A percentile compares a stretch with the other conserved stretches of the same genome.
These are phyloP conservation scores for Ustilago curta DNA, from an alignment of 1,284 basidiomycete genomes.

Conservation along the genomic window DNA sequence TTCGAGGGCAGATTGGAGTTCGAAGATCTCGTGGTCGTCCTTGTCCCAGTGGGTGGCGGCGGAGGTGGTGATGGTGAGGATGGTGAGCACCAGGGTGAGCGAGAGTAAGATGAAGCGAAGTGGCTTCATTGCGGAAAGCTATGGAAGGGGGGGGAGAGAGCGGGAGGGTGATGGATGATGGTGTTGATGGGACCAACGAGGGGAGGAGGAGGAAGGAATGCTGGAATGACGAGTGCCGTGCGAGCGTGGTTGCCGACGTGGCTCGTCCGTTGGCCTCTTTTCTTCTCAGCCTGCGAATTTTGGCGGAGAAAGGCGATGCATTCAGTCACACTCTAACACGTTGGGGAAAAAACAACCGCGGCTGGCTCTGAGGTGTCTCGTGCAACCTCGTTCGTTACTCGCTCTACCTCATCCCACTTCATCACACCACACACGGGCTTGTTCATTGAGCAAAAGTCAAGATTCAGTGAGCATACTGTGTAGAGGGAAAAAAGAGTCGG, in stretches of 20 bases:
- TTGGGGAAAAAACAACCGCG: not conserved
- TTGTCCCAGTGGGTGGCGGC: slow-evolving; percentile 56
- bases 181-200: not conserved
- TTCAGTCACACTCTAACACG: not conserved
- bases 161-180: not conserved
- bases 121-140: slow-evolving; percentile 21
- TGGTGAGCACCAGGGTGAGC: slow-evolving; percentile 17
- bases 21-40: slow-evolving; percentile 67
- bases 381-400: not conserved
- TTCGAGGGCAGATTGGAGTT: slow-evolving; percentile 64
- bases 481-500: not conserved
- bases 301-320: too few relatives aligned
- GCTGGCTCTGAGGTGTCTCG: not conserved
- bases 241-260: slow-evolving; percentile 26
- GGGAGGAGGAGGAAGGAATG: not conserved
- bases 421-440: not conserved
- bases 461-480: too few relatives aligned
- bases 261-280: slow-evolving; percentile 25
- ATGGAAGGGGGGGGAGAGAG: too few relatives aligned
- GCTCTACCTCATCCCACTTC: not conserved
- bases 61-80: slow-evolving; percentile 18
- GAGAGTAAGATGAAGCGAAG: slow-evolving; percentile 25
- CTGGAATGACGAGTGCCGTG: not conserved
- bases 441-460: not conserved
- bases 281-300: not conserved